Percentiles rank a stretch among this genome's conserved stretches.
Conservation (phyloP, 2,329 filamentous ascomycete genomes). For the Eutypella sp. region DNA sequence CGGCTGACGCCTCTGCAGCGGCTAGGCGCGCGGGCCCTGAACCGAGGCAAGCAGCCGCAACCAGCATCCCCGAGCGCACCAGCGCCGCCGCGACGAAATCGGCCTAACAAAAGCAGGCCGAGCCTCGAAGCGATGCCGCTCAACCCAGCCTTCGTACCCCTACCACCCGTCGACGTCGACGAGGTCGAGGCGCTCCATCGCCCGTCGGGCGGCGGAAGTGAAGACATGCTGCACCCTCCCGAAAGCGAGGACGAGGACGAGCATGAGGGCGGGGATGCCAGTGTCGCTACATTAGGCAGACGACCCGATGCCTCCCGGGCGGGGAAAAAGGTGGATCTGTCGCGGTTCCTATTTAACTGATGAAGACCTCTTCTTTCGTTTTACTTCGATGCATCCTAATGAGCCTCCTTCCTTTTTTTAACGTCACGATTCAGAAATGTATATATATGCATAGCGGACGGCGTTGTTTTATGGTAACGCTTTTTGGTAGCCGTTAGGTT, state of each 20-base stretch:
- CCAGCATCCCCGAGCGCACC: slow-evolving; percentile 15
- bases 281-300: slow-evolving; percentile 8
- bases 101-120: slow-evolving; percentile 17
- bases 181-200: slow-evolving; percentile 49
- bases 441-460: too few species aligned
- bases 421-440: too few species aligned
- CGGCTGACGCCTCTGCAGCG: slow-evolving; percentile 49
- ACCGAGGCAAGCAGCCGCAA: slow-evolving; percentile 24
- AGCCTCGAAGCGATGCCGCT: slow-evolving; percentile 35
- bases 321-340: slow-evolving; percentile 39
- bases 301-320: too few species aligned
- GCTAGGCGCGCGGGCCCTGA: slow-evolving; percentile 43
- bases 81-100: slow-evolving; percentile 16
- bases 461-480: too few species aligned
- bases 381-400: too few species aligned
- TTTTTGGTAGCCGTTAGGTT: too few species aligned
- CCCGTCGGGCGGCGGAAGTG: slow-evolving; percentile 46
- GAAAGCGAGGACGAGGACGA: slow-evolving; percentile 38
- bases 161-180: slow-evolving; percentile 48
- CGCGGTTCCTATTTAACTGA: slow-evolving; percentile 40
- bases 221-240: slow-evolving; percentile 51
- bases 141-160: slow-evolving; percentile 50
- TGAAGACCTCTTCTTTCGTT: too few species aligned
- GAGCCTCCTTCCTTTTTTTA: too few species aligned
- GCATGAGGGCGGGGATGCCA: slow-evolving; percentile 18